Evolutionary conservation across 2,329 filamentous ascomycete species (phyloP).

Genomic region (Fusarium agapanthi): DNA sequence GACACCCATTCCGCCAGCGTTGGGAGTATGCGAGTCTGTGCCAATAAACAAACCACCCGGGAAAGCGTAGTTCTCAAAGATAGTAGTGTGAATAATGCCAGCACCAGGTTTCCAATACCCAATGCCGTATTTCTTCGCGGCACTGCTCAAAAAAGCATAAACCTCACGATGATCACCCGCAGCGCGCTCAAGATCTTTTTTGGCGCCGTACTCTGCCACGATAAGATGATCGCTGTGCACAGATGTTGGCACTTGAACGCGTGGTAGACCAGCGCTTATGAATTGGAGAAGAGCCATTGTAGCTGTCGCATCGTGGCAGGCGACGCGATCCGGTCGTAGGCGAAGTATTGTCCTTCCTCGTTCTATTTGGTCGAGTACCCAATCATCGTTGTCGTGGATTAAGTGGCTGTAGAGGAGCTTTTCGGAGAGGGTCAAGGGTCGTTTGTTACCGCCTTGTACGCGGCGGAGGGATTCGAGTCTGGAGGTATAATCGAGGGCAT

Average conservation of each 20-base stretch:
- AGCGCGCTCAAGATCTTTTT: background rate
- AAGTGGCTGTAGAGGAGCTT: conserved; percentile 52
- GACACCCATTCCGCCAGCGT: conserved; percentile 49
- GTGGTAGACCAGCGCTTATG: conserved; percentile 51
- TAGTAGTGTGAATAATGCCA: conserved; percentile 51
- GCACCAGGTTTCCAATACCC: conserved; percentile 50
- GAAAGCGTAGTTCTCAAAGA: conserved; percentile 52
- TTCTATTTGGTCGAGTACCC: conserved; percentile 43
- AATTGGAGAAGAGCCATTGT: conserved; percentile 55
- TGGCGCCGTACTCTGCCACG: conserved; percentile 27
- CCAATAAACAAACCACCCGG: conserved; percentile 49
- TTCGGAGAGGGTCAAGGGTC: conserved; percentile 49
- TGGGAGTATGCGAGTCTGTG: conserved; percentile 50
- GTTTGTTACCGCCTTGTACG: conserved; percentile 25
- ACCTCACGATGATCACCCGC: conserved; percentile 42
- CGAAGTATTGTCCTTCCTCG: conserved; percentile 50
- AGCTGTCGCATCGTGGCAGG: conserved; percentile 53
- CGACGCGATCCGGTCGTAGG: conserved; percentile 50
- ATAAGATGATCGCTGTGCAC: conserved; percentile 53
- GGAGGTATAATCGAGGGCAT: conserved; percentile 26
- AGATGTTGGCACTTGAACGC: conserved; percentile 50
- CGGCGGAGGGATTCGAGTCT: conserved; percentile 20
- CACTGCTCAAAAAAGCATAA: conserved; percentile 50
- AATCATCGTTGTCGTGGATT: conserved; percentile 41
- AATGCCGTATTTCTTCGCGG: conserved; percentile 57